These are phyloP conservation scores for Ophiocordyceps camponoti-leonardi DNA, from an alignment of 2,329 filamentous ascomycete genomes.

Conservation along the genomic window DNA sequence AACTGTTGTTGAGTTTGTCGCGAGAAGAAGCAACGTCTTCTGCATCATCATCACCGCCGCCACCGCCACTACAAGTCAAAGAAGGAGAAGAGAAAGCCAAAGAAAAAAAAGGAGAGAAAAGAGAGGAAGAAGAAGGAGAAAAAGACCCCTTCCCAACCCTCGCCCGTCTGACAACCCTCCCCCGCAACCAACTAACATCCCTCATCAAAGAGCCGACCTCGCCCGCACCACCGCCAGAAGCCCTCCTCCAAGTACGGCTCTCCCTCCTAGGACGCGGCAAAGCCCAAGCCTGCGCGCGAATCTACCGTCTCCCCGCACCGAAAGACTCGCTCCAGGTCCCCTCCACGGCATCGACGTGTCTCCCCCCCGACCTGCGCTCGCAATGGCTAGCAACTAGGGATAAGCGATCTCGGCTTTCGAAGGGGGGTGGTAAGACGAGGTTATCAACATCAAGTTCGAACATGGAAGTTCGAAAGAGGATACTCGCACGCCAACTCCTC, in stretches of 20 bases:
- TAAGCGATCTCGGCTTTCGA: no score
- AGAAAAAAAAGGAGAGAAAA: no score
- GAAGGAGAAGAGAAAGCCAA: no score
- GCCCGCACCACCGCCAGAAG: slow-evolving; percentile 14
- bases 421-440: no score
- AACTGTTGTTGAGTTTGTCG: slow-evolving; percentile 35
- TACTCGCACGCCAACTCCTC: slow-evolving; percentile 19
- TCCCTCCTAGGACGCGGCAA: slow-evolving; percentile 53
- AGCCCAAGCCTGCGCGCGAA: slow-evolving; percentile 53
- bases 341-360: slow-evolving; percentile 15
- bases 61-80: no score
- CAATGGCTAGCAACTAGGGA: slow-evolving; percentile 72
- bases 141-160: neutral
- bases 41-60: no score
- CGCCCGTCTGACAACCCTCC: neutral
- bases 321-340: slow-evolving; percentile 25
- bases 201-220: slow-evolving; percentile 1
- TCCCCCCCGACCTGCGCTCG: slow-evolving; percentile 35
- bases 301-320: slow-evolving; percentile 58
- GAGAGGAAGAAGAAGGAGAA: neutral
- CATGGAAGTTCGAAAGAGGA: slow-evolving; percentile 21
- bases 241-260: slow-evolving; percentile 46
- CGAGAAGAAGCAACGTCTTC: no score
- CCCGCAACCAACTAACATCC: neutral
- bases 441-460: slow-evolving; percentile 14